phyloP scores from a whole-genome alignment of 2,329 filamentous ascomycete species.

The Penicillium vulpinum region DNA sequence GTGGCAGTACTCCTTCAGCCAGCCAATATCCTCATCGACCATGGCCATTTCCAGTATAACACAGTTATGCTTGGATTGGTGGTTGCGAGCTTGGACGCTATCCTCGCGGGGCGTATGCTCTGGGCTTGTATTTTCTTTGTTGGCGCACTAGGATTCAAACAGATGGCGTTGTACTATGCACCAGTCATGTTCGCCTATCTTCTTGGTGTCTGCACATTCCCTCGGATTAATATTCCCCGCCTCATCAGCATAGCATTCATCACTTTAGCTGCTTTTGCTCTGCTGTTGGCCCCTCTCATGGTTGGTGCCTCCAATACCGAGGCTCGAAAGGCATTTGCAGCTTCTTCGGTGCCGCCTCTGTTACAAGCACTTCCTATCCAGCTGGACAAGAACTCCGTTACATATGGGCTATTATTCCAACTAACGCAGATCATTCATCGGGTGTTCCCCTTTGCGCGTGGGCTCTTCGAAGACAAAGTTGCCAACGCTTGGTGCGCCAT shows the following conservation, averaged over 20 bases:
- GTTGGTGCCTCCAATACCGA: slow-evolving; percentile 69
- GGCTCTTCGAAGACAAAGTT: slow-evolving; percentile 97
- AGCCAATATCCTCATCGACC: slow-evolving; percentile 84
- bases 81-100: slow-evolving; percentile 81
- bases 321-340: slow-evolving; percentile 62
- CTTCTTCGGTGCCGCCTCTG: slow-evolving; percentile 64
- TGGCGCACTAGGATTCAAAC: slow-evolving; percentile 91
- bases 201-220: slow-evolving; percentile 80
- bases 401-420: slow-evolving; percentile 76
- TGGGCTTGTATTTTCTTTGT: slow-evolving; percentile 96
- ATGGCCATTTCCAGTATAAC: slow-evolving; percentile 97
- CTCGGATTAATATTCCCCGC: slow-evolving; percentile 65
- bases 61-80: slow-evolving; percentile 96
- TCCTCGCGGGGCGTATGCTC: slow-evolving; percentile 78
- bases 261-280: slow-evolving; percentile 70
- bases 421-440: slow-evolving; percentile 81
- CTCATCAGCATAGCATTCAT: slow-evolving; percentile 73
- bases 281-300: slow-evolving; percentile 74
- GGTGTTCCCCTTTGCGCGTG: slow-evolving; percentile 94
- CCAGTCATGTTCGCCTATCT: slow-evolving; percentile 91
- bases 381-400: slow-evolving; percentile 64
- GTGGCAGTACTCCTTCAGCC: slow-evolving; percentile 92
- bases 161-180: slow-evolving; percentile 98
- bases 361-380: slow-evolving; percentile 57
- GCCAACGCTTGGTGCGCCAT: slow-evolving; percentile 97